Percentiles rank a stretch among this genome's conserved stretches.
phyloP scores from a whole-genome alignment of 164 flowering plant species.

The Santalum album region DNA sequence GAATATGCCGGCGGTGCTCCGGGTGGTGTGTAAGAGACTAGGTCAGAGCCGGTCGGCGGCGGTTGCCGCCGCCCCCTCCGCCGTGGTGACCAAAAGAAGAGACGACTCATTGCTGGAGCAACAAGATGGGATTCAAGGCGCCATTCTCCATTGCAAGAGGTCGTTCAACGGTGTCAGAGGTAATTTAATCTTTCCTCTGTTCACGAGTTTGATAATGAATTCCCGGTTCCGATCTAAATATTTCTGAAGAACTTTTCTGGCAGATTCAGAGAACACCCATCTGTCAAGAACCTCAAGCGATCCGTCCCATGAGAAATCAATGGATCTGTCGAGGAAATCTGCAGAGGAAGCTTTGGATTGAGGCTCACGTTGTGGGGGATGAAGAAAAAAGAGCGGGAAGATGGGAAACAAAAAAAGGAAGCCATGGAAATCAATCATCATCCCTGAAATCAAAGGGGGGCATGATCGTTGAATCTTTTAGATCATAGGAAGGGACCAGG shows the following conservation, averaged over 20 bases:
- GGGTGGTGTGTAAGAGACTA: constrained; percentile 59
- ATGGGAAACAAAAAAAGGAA: not conserved
- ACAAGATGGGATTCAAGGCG: constrained; percentile 86
- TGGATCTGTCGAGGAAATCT: constrained; percentile 11
- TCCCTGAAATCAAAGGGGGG: no score
- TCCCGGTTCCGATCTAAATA: no score
- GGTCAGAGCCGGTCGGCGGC: constrained; percentile 68
- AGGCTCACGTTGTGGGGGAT: not conserved
- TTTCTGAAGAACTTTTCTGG: not conserved
- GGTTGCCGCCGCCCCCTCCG: constrained; percentile 26
- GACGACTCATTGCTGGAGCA: constrained; percentile 82
- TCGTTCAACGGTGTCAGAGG: constrained; percentile 70
- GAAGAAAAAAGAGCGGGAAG: not conserved
- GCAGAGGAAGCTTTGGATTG: constrained; percentile 4
- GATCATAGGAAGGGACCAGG: no score
- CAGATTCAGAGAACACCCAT: constrained; percentile 29
- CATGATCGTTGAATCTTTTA: no score
- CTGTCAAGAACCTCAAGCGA: constrained; percentile 36
- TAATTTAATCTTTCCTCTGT: constrained; percentile 9
- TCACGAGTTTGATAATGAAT: not conserved
- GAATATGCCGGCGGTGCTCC: constrained; percentile 42
- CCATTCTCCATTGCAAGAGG: constrained; percentile 83
- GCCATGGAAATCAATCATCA: no score
- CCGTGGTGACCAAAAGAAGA: constrained; percentile 22
- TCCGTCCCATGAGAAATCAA: constrained; percentile 20